Percentiles rank a stretch among this genome's conserved stretches.
phyloP scores from a whole-genome alignment of 2,329 filamentous ascomycete species.

The Pseudogymnoascus sp. region DNA sequence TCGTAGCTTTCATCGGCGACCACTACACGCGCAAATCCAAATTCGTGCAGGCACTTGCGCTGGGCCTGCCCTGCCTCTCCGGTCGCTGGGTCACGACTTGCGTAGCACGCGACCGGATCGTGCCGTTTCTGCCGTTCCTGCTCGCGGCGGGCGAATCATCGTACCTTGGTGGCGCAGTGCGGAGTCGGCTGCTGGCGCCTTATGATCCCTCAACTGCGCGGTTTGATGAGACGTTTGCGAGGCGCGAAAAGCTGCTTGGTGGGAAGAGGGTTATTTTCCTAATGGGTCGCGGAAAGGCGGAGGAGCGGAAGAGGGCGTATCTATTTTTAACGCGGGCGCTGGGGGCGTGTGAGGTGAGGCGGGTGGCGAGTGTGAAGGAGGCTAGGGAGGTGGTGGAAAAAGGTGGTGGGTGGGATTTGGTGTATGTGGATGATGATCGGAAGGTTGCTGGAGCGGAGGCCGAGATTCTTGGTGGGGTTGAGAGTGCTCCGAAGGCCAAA shows the following conservation, averaged over 20 bases:
- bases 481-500: constrained; percentile 23
- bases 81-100: constrained; percentile 74
- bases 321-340: constrained; percentile 73
- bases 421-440: constrained; percentile 60
- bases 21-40: constrained; percentile 79
- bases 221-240: constrained; percentile 47
- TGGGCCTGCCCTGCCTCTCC: constrained; percentile 80
- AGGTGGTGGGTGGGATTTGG: constrained; percentile 56
- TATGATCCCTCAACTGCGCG: constrained; percentile 50
- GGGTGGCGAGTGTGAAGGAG: constrained; percentile 56
- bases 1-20: constrained; percentile 80
- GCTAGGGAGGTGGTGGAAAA: constrained; percentile 48
- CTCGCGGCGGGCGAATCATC: constrained; percentile 75
- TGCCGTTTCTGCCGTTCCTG: constrained; percentile 74
- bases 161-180: constrained; percentile 66
- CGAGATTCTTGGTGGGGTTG: constrained; percentile 22
- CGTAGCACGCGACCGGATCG: constrained; percentile 46
- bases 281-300: constrained; percentile 52
- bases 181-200: constrained; percentile 58
- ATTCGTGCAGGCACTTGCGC: constrained; percentile 87
- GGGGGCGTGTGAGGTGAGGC: constrained; percentile 58
- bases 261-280: constrained; percentile 64
- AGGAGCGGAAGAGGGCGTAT: constrained; percentile 60
- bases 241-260: constrained; percentile 54
- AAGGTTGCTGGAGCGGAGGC: constrained; percentile 37